Evolutionary conservation across 257 asterid species (phyloP).

Genomic region (Sherardia arvensis): DNA sequence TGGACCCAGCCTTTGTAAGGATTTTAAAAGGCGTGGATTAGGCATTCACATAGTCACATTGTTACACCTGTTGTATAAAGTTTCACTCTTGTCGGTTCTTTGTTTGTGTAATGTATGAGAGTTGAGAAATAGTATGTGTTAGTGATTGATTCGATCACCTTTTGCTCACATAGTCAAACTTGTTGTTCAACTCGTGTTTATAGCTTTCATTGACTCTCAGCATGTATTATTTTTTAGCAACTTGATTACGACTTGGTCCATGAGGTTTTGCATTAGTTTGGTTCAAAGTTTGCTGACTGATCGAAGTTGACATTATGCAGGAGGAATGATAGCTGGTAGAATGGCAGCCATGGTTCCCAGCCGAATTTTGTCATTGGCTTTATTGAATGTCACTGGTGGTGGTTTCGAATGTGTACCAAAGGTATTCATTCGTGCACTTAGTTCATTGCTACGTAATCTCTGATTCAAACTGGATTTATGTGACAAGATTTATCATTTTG

Average conservation of each 20-base stretch:
- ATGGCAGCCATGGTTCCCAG: constrained; percentile 82
- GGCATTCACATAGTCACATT: not conserved
- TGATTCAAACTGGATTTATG: not conserved
- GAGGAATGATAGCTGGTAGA: constrained; percentile 95
- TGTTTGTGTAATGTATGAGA: not conserved
- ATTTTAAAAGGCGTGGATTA: not conserved
- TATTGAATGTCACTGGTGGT: constrained; percentile 95
- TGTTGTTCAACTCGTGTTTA: not conserved
- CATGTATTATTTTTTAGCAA: not conserved
- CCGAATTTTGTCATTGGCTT: constrained; percentile 74
- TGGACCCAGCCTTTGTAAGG: not conserved
- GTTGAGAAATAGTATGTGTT: not conserved
- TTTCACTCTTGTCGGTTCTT: not conserved
- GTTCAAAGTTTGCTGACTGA: not conserved
- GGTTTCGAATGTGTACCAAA: constrained; percentile 93
- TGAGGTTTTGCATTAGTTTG: not conserved
- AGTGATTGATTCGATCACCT: not conserved
- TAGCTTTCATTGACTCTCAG: not conserved
- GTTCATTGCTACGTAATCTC: not conserved
- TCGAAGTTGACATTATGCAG: constrained; percentile 29
- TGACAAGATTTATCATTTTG: constrained; percentile 10
- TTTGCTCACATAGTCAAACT: not conserved
- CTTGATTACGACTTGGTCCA: not conserved
- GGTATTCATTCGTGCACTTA: constrained; percentile 27
- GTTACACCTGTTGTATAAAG: no score